Conservation (phyloP, 352 stramenopile genomes). For the Phytophthora megakarya region DNA sequence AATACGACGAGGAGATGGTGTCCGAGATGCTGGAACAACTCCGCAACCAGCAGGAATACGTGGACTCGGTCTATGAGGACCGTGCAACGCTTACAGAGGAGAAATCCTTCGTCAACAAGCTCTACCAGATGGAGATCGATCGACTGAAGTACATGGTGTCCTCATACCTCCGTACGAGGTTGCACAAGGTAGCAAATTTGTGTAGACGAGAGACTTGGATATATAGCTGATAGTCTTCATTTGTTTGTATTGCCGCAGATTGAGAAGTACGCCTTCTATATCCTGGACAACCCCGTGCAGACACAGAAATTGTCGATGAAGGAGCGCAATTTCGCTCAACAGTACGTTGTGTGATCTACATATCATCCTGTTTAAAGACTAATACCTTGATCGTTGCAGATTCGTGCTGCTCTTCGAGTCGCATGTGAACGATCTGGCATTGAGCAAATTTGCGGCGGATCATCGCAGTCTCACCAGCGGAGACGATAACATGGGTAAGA, state of each 20-base stretch:
- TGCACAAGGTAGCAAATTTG: slow-evolving; percentile 56
- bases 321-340: slow-evolving; percentile 74
- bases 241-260: slow-evolving; percentile 45
- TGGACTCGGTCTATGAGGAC: slow-evolving; percentile 80
- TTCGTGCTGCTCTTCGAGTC: slow-evolving; percentile 69
- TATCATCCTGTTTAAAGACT: not conserved
- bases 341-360: slow-evolving; percentile 47
- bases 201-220: not conserved
- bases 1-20: slow-evolving; percentile 80
- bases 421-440: slow-evolving; percentile 70
- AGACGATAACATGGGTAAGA: slow-evolving; percentile 78
- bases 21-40: slow-evolving; percentile 86
- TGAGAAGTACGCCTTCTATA: slow-evolving; percentile 72
- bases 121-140: slow-evolving; percentile 92
- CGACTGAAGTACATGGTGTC: slow-evolving; percentile 84
- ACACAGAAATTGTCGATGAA: slow-evolving; percentile 70
- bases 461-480: slow-evolving; percentile 57
- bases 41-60: slow-evolving; percentile 87
- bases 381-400: slow-evolving; percentile 18
- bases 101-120: slow-evolving; percentile 81
- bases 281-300: slow-evolving; percentile 52
- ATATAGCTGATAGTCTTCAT: not conserved
- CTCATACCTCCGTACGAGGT: slow-evolving; percentile 78
- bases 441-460: slow-evolving; percentile 71
- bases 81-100: slow-evolving; percentile 69